Conservation (phyloP, 1,139 yeast genomes). For the Zhuliangozyma parablackwelliae region DNA sequence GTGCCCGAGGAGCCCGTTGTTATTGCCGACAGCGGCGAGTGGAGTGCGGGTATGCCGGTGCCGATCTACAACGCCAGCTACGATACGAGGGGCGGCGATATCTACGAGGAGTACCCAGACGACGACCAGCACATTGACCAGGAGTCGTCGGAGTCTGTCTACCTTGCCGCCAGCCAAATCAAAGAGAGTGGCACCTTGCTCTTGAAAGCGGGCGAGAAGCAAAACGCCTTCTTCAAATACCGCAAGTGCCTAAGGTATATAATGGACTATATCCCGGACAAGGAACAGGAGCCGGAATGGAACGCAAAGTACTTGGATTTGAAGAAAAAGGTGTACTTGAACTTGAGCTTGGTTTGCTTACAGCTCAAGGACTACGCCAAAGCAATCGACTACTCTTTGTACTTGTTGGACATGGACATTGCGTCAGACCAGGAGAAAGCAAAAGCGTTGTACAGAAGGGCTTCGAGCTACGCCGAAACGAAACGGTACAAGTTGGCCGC, state of each 20-base stretch:
- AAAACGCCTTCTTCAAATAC: slow-evolving; percentile 57
- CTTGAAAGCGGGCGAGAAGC: slow-evolving; percentile 47
- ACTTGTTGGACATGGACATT: slow-evolving; percentile 47
- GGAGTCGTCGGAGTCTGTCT: slow-evolving; percentile 54
- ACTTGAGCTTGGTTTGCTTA: slow-evolving; percentile 50
- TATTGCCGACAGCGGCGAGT: slow-evolving; percentile 62
- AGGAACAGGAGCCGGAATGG: slow-evolving; percentile 56
- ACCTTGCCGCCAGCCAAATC: slow-evolving; percentile 46
- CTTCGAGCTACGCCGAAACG: slow-evolving; percentile 41
- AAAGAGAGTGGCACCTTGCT: slow-evolving; percentile 64
- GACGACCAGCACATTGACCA: slow-evolving; percentile 57
- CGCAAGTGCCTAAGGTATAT: slow-evolving; percentile 60
- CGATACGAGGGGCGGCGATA: slow-evolving; percentile 59
- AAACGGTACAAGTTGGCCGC: slow-evolving; percentile 50
- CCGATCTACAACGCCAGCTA: slow-evolving; percentile 64
- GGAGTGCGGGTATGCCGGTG: slow-evolving; percentile 48
- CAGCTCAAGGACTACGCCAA: slow-evolving; percentile 43
- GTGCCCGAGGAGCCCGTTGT: slow-evolving; percentile 44
- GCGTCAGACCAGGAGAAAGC: slow-evolving; percentile 44
- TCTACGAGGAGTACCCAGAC: slow-evolving; percentile 72
- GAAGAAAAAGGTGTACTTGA: slow-evolving; percentile 60
- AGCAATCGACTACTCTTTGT: slow-evolving; percentile 51
- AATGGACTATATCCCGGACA: slow-evolving; percentile 68
- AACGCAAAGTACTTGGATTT: slow-evolving; percentile 46
- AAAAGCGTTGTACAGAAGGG: slow-evolving; percentile 61